Conservation (phyloP, 148 eudicot genomes). For the Fagopyrum homotropicum region DNA sequence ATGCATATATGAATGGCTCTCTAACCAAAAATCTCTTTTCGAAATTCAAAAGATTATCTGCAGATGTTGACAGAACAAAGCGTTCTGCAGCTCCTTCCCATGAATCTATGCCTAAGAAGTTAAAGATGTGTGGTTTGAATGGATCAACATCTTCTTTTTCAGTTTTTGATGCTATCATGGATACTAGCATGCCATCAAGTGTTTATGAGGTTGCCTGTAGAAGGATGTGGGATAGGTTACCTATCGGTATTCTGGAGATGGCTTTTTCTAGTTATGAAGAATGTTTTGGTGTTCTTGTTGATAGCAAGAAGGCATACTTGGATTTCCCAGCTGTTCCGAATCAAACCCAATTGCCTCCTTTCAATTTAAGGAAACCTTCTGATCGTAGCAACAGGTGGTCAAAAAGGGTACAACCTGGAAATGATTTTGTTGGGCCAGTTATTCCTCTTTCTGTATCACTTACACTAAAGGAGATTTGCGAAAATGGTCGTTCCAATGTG, state of each 20-base stretch:
- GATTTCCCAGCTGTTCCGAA: constrained; percentile 49
- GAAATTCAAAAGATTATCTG: constrained; percentile 20
- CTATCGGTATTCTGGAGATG: constrained; percentile 40
- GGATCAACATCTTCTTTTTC: constrained; percentile 23
- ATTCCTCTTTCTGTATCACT: constrained; percentile 52
- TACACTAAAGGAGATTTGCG: constrained; percentile 31
- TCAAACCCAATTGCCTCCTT: constrained; percentile 54
- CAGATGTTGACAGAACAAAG: constrained; percentile 13
- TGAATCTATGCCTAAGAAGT: constrained; percentile 36
- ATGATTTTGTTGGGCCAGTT: constrained; percentile 55
- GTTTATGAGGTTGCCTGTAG: constrained; percentile 50
- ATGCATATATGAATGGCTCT: constrained; percentile 32
- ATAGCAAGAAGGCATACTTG: constrained; percentile 28
- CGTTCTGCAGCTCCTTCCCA: constrained; percentile 25
- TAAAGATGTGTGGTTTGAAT: constrained; percentile 33
- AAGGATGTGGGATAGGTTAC: constrained; percentile 43
- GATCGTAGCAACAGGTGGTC: constrained; percentile 49
- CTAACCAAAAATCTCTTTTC: constrained; percentile 29
- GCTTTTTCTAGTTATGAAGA: constrained; percentile 41
- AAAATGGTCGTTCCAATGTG: constrained; percentile 21
- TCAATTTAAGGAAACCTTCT: constrained; percentile 41
- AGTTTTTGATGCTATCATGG: constrained; percentile 35
- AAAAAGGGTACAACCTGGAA: constrained; percentile 30
- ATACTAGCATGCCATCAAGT: constrained; percentile 44
- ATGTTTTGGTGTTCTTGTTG: constrained; percentile 20